phyloP scores from a whole-genome alignment of 805 yeast genomes.

The Saccharomycopsis oosterbeekiorum region DNA sequence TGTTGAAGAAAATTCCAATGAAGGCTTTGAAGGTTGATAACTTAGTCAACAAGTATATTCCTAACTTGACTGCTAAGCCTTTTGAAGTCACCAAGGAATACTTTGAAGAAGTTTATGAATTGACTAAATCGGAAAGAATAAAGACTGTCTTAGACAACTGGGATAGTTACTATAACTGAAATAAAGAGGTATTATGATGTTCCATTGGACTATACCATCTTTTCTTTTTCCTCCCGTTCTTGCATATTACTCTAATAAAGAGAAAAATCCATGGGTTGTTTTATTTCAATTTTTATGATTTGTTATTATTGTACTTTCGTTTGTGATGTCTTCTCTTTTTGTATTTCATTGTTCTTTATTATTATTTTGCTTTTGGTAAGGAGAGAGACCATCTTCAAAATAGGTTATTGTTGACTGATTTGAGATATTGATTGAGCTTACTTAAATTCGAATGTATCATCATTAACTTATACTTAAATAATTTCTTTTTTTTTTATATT shows the following conservation, averaged over 20 bases:
- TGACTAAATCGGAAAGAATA: conserved; percentile 87
- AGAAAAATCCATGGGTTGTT: too few relatives aligned
- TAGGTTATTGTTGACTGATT: neutral
- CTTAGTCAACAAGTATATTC: conserved; percentile 91
- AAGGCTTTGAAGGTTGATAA: conserved; percentile 92
- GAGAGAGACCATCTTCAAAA: conserved; percentile 3
- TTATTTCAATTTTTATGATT: neutral
- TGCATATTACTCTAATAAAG: too few relatives aligned
- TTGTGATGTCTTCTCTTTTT: neutral
- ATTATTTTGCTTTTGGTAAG: neutral
- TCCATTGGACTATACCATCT: neutral
- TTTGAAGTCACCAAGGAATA: conserved; percentile 93
- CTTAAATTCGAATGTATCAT: neutral
- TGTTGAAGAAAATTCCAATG: conserved; percentile 90
- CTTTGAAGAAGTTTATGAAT: conserved; percentile 88
- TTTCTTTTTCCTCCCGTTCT: neutral
- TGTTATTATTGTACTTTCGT: neutral
- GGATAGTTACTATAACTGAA: conserved; percentile 56
- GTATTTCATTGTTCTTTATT: neutral
- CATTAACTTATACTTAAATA: too few relatives aligned
- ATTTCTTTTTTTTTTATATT: neutral
- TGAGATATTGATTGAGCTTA: neutral
- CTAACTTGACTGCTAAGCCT: conserved; percentile 97
- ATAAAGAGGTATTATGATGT: neutral
- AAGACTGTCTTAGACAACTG: conserved; percentile 88